phyloP scores from a whole-genome alignment of 164 flowering plant species.

The Liriodendron chinense region DNA sequence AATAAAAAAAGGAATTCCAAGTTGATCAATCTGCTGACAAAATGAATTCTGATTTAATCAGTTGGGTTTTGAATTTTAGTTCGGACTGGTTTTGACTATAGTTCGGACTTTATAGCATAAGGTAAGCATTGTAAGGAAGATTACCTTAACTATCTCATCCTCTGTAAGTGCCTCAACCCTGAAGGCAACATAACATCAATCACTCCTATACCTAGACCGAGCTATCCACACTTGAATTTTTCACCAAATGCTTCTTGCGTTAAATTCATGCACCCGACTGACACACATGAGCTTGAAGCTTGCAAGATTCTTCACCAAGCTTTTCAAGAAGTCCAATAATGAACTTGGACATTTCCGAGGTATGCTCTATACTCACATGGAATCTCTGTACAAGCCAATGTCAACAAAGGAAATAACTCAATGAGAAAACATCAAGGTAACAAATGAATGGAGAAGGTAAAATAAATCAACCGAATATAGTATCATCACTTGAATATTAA shows the following conservation, averaged over 20 bases:
- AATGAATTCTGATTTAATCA: no score
- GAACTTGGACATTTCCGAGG: conserved; percentile 49
- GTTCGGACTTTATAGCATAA: no score
- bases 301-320: conserved; percentile 51
- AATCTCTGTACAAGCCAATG: conserved; percentile 49
- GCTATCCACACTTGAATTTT: no score
- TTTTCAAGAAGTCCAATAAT: conserved; percentile 49
- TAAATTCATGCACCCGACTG: conserved; percentile 46
- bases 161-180: no score
- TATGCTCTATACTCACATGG: conserved; percentile 41
- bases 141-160: no score
- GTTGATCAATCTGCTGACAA: no score
- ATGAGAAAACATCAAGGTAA: neutral
- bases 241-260: conserved; percentile 52
- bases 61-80: no score
- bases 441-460: neutral
- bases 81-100: no score
- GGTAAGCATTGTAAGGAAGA: no score
- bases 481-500: neutral
- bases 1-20: no score
- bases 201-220: no score
- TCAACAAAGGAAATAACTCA: neutral
- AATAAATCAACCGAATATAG: neutral
- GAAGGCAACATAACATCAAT: no score
- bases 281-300: conserved; percentile 46